phyloP scores from a whole-genome alignment of 1,139 yeast species.

The Suhomyces anneliseae region DNA sequence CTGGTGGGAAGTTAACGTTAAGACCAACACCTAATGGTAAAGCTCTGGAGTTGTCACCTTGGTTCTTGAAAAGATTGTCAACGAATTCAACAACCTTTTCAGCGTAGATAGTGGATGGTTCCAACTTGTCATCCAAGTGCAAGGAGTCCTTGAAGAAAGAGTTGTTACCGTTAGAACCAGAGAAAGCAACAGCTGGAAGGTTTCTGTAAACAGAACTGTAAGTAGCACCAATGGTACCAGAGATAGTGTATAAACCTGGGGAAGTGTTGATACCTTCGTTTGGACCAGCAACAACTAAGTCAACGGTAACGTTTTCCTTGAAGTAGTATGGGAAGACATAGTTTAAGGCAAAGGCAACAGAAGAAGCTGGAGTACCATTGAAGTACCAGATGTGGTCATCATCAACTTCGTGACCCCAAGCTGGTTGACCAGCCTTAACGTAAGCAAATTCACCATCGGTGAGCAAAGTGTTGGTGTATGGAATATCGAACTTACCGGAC shows the following conservation, averaged over 20 bases:
- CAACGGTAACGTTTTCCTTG: constrained; percentile 32
- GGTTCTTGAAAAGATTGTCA: constrained; percentile 32
- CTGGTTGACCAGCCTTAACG: constrained; percentile 43
- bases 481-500: constrained; percentile 54
- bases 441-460: constrained; percentile 45
- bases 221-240: constrained; percentile 50
- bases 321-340: constrained; percentile 44
- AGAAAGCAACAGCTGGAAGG: constrained; percentile 45
- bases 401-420: constrained; percentile 48
- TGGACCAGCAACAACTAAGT: constrained; percentile 49
- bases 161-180: constrained; percentile 46
- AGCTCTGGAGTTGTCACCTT: constrained; percentile 29
- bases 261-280: constrained; percentile 48
- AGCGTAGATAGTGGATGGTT: constrained; percentile 45
- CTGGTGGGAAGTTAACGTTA: constrained; percentile 50
- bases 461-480: constrained; percentile 40
- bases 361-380: constrained; percentile 50
- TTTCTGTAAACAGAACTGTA: constrained; percentile 45
- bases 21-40: constrained; percentile 48
- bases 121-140: constrained; percentile 31
- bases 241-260: constrained; percentile 40
- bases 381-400: constrained; percentile 50
- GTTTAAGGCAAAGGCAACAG: constrained; percentile 44
- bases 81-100: constrained; percentile 39
- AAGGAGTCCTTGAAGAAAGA: constrained; percentile 42